Evolutionary conservation across 2,329 filamentous ascomycete species (phyloP).

Genomic region (Talaromyces sp.): DNA sequence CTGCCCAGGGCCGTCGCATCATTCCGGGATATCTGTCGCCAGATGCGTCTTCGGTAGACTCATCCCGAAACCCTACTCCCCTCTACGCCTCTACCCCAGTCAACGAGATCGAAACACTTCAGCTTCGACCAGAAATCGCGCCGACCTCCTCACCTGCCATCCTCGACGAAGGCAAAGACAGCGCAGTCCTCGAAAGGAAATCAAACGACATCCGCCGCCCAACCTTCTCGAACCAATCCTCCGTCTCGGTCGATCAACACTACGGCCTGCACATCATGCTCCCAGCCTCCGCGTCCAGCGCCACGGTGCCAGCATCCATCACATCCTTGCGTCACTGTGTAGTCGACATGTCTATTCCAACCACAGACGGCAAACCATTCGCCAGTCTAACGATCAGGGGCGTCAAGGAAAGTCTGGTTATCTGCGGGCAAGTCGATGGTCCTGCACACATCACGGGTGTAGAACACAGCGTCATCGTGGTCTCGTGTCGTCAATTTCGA

Average conservation of each 20-base stretch:
- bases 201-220: slow-evolving; percentile 45
- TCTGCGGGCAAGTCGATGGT: slow-evolving; percentile 74
- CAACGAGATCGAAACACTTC: slow-evolving; percentile 34
- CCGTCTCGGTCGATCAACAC: slow-evolving; percentile 65
- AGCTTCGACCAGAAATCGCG: slow-evolving; percentile 34
- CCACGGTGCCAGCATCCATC: slow-evolving; percentile 69
- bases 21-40: slow-evolving; percentile 43
- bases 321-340: slow-evolving; percentile 67
- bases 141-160: slow-evolving; percentile 35
- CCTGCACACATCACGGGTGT: slow-evolving; percentile 79
- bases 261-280: slow-evolving; percentile 70
- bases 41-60: slow-evolving; percentile 41
- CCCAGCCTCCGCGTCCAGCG: slow-evolving; percentile 64
- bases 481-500: slow-evolving; percentile 79
- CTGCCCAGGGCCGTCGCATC: slow-evolving; percentile 45
- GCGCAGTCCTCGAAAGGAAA: slow-evolving; percentile 20
- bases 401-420: slow-evolving; percentile 65
- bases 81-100: slow-evolving; percentile 36
- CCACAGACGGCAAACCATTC: slow-evolving; percentile 58
- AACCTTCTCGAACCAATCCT: slow-evolving; percentile 59
- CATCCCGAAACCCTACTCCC: slow-evolving; percentile 35
- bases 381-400: slow-evolving; percentile 67
- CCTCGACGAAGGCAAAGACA: slow-evolving; percentile 23
- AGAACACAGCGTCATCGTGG: slow-evolving; percentile 68
- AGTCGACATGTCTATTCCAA: slow-evolving; percentile 72